Base-by-base conservation (phyloP, 768 basidiomycete species). In the Trametes meyenii region DNA sequence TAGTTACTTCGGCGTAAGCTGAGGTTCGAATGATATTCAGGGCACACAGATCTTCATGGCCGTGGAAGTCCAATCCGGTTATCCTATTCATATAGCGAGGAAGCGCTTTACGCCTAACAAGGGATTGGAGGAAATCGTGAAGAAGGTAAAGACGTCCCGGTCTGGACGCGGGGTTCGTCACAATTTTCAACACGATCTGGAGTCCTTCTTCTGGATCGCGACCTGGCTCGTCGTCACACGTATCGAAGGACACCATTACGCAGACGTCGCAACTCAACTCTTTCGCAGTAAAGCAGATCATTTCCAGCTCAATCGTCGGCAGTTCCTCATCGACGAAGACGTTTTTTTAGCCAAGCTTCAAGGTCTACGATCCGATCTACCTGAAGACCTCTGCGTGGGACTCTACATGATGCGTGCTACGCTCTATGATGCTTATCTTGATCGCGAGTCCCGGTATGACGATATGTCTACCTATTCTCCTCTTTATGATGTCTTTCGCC, bases 161-260 rank as follows among this genome's bases (percentile, higher is more conserved):
- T 14, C 44, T 16, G 3, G 5, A 13, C 6, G 23, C 16, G 19
- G 36, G 5, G 4, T 56, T 36, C 55, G 45, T 24, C 55, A 56
- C 55, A 56, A 46, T 21, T 56, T 56, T 36, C 45, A 48, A 16
- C 55, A 56, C n/a, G 55, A 48, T 24, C 11, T 48, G 45, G 55
- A 56, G 36, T 56, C 55, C 55, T 29, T 56, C 35, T 48, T 56
- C 55, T 56, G 55, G 55, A 39, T 56, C 19, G 3, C 48, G 54
- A 21, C 33, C 16, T 55, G 54, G 54, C 26, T 55, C 19, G 29
- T 45, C 24, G 44, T 55, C 54, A 55, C 54, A 10, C 54, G 36
- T 36, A 46, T 55, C 29, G 19, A 35, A 14, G 54, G 33, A 36
- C 54, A 55, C 33, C 11, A 55, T 33, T 55, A 44, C 33, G 33